Evolutionary conservation across 2,329 filamentous ascomycete species (phyloP).

Genomic region (Dothistroma septosporum): DNA sequence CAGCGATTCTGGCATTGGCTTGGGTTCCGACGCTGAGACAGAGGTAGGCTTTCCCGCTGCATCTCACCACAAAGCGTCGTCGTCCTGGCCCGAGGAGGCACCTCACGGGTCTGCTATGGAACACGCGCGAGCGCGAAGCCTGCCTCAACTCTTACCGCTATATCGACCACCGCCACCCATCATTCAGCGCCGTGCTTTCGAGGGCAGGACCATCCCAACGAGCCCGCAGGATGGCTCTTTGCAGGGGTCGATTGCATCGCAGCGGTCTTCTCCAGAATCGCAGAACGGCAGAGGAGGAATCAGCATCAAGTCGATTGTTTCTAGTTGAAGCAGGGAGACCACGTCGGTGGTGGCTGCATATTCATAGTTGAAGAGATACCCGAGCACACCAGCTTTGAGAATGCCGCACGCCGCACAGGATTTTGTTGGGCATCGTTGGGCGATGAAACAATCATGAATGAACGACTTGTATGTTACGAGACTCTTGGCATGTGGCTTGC

Average conservation of each 20-base stretch:
- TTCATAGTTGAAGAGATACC: not conserved
- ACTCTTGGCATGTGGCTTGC: no score
- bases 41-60: constrained; percentile 27
- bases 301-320: constrained; percentile 34
- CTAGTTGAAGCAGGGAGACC: constrained; percentile 9
- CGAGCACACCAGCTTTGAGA: not conserved
- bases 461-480: not conserved
- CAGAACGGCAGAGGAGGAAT: constrained; percentile 25
- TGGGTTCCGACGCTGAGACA: constrained; percentile 46
- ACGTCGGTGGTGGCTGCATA: not conserved
- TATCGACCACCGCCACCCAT: constrained; percentile 34
- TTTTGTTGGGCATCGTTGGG: not conserved
- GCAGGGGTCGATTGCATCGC: constrained; percentile 5
- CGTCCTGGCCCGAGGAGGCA: constrained; percentile 24
- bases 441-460: not conserved
- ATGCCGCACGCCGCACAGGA: not conserved
- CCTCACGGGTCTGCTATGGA: constrained; percentile 20
- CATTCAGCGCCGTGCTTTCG: constrained; percentile 16
- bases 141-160: constrained; percentile 33
- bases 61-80: constrained; percentile 21
- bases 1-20: constrained; percentile 68
- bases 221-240: constrained; percentile 20
- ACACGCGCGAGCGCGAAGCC: constrained; percentile 31
- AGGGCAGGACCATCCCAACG: constrained; percentile 13
- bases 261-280: constrained; percentile 25